phyloP scores from a whole-genome alignment of 1,139 yeast species.

The Pichia sp. region DNA sequence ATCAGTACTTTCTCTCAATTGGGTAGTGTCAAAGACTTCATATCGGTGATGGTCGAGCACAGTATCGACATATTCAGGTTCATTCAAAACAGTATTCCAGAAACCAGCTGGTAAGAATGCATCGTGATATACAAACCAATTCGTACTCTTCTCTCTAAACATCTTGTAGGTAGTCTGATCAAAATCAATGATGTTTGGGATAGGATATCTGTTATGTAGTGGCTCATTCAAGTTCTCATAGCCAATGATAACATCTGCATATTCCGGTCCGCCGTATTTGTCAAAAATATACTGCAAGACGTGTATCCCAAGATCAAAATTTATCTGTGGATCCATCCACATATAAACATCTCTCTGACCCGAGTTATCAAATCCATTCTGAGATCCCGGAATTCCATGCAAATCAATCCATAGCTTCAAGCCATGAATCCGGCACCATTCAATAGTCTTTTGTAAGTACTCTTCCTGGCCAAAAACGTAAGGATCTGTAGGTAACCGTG shows the following conservation, averaged over 20 bases:
- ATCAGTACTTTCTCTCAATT: conserved; percentile 49
- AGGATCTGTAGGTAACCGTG: conserved; percentile 60
- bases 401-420: conserved; percentile 56
- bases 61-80: conserved; percentile 45
- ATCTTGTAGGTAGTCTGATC: conserved; percentile 46
- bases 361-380: conserved; percentile 66
- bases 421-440: conserved; percentile 44
- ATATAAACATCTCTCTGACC: conserved; percentile 46
- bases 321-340: conserved; percentile 31
- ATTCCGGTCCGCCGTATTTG: conserved; percentile 62
- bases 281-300: conserved; percentile 42
- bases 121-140: conserved; percentile 60
- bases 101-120: conserved; percentile 59
- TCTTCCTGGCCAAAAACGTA: conserved; percentile 79
- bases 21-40: conserved; percentile 69
- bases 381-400: conserved; percentile 64
- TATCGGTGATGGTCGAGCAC: conserved; percentile 88
- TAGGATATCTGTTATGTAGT: conserved; percentile 58
- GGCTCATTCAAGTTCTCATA: conserved; percentile 90
- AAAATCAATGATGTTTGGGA: conserved; percentile 51
- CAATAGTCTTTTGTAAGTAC: conserved; percentile 57
- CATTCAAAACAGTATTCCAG: conserved; percentile 42
- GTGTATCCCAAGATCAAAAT: conserved; percentile 32
- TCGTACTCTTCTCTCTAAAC: conserved; percentile 27
- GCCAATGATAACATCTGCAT: conserved; percentile 70